Evolutionary conservation across 139 green algal species (phyloP).

Genomic region (Chlamydomonas eustigma): DNA sequence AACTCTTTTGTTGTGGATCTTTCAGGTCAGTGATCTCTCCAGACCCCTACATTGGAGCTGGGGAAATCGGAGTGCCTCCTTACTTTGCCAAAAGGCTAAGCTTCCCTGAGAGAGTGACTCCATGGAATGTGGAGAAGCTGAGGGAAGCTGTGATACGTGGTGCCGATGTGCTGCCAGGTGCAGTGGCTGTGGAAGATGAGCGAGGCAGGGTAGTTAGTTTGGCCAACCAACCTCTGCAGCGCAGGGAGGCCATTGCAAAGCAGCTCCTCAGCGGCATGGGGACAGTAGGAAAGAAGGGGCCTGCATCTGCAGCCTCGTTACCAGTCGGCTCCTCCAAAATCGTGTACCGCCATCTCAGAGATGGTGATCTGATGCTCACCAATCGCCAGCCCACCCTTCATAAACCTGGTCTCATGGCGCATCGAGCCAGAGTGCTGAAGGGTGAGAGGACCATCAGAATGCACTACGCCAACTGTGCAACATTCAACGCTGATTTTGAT

Average conservation of each 20-base stretch:
- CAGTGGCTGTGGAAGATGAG: constrained; percentile 90
- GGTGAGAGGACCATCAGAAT: constrained; percentile 95
- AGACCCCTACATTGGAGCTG: constrained; percentile 83
- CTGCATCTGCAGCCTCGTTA: neutral
- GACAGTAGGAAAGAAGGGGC: neutral
- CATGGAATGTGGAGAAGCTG: constrained; percentile 70
- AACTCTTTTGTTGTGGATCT: no score
- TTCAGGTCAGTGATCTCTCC: constrained; percentile 92
- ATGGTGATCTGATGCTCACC: constrained; percentile 95
- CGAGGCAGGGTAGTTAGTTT: constrained; percentile 32
- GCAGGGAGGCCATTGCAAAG: constrained; percentile 72
- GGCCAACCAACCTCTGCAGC: constrained; percentile 25
- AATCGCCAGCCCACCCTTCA: constrained; percentile 99
- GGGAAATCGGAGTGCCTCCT: constrained; percentile 94
- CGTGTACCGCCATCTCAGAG: constrained; percentile 85
- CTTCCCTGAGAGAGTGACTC: constrained; percentile 91
- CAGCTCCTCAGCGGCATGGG: constrained; percentile 55
- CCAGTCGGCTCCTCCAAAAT: constrained; percentile 41
- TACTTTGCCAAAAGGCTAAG: constrained; percentile 92
- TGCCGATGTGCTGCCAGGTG: constrained; percentile 74
- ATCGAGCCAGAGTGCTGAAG: constrained; percentile 58
- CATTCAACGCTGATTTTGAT: constrained; percentile 98
- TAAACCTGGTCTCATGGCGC: constrained; percentile 84
- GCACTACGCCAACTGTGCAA: constrained; percentile 98
- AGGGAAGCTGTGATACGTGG: constrained; percentile 70